phyloP scores from a whole-genome alignment of 2,329 filamentous ascomycete species.

The Canariomyces notabilis region DNA sequence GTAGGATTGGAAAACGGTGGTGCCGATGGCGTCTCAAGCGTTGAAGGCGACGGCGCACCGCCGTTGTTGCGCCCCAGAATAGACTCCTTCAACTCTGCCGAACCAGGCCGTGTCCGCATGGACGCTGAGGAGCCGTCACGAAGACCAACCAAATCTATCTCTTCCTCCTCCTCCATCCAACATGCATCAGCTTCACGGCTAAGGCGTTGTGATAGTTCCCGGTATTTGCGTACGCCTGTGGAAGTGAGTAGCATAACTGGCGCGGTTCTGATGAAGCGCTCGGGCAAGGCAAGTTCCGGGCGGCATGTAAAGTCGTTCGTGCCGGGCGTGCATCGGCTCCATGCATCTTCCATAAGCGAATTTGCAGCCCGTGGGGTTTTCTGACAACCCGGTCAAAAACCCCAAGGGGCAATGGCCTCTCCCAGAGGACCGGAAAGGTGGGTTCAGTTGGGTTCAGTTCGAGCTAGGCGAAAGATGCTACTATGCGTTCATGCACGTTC shows the following conservation, averaged over 20 bases:
- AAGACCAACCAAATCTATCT: not conserved
- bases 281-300: constrained; percentile 6
- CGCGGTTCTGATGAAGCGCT: not conserved
- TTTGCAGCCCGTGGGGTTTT: constrained; percentile 15
- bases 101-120: not conserved
- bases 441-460: constrained; percentile 1
- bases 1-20: not conserved
- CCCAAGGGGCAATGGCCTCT: constrained; percentile 8
- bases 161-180: not conserved
- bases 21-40: not conserved
- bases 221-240: not conserved
- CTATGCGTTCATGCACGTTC: constrained; percentile 12
- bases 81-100: not conserved
- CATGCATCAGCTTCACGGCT: not conserved
- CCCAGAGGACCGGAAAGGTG: constrained; percentile 23
- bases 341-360: constrained; percentile 20
- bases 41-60: not conserved
- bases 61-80: not conserved
- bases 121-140: not conserved
- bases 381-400: constrained; percentile 7
- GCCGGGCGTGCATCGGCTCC: constrained; percentile 15
- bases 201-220: not conserved
- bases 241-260: not conserved
- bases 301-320: constrained; percentile 5
- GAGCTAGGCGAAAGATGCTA: constrained; percentile 11